Base-by-base conservation (phyloP, 768 basidiomycete species). In the Suillus subalutaceus region DNA sequence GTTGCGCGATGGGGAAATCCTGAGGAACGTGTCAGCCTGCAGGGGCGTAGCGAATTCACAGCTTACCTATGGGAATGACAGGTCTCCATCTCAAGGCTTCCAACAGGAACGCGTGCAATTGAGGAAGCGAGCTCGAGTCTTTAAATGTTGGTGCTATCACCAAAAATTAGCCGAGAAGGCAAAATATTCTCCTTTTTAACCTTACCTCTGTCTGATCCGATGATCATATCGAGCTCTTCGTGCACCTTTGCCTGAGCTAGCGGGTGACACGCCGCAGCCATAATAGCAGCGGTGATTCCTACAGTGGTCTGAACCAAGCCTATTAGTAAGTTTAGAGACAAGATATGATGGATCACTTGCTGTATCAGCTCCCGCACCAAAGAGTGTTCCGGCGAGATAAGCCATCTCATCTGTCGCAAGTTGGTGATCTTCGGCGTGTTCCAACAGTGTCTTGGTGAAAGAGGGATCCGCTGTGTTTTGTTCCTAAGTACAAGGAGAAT, bases 1-100 rank as follows among this genome's bases (percentile, higher is more conserved):
- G 86, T 89, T 1, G 88, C 82, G 48, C 82, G 82, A 68, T 90
- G 89, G 0, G 85, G 79, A 59, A 88, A 86, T 0, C 88, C 87
- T 69, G 82, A 79, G 18, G 80, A 78, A 37, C 13, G 40, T 50
- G 18, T 48, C n/a, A 44, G 30, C 44, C 6, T 48, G 15, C 55
- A 48, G 76, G 18, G 13, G 4, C 37, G 48, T 23, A 53, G 8
- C 3, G 6, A 18, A 40, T 32, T 30, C 48, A 32, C 4, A 57
- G 60, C 61, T 65, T 18, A 67, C 77, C 75, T 63, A 64, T 60
- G 2, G 69, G 58, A 4, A 63, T 70, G 2, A 76, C 69, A 9
- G 77, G 75, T 18, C 78, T 62, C 78, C 78, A 78, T 10, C 79
- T 66, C 68, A 73, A 75, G 0, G 70, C 58, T 68, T 80, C 79